These are phyloP conservation scores for Daldinia eschscholtzii DNA, from an alignment of 2,329 filamentous ascomycete genomes.

Conservation along the genomic window DNA sequence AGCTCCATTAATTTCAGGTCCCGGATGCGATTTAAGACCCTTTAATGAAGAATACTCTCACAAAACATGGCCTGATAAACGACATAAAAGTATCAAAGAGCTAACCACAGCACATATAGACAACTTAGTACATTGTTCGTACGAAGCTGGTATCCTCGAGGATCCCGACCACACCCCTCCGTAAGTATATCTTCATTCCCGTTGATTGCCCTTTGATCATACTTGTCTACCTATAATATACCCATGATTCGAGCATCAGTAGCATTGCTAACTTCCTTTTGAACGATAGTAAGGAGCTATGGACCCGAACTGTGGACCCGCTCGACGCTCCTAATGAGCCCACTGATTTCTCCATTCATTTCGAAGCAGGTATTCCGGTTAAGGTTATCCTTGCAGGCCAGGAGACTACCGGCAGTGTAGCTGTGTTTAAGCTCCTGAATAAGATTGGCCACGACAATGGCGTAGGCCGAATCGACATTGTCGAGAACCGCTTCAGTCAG, in stretches of 20 bases:
- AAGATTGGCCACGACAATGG: constrained; percentile 78
- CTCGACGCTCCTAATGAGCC: constrained; percentile 77
- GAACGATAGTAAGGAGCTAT: constrained; percentile 72
- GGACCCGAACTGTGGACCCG: constrained; percentile 79
- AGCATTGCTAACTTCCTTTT: neutral
- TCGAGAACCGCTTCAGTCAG: constrained; percentile 52
- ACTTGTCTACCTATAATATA: neutral
- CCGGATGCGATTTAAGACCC: neutral
- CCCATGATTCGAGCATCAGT: neutral
- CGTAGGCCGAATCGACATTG: constrained; percentile 85
- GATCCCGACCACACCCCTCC: constrained; percentile 74
- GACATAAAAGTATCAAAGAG: neutral
- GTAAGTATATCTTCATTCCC: neutral
- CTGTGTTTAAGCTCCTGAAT: constrained; percentile 80
- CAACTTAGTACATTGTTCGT: constrained; percentile 54
- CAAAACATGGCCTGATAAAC: neutral
- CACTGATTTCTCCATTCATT: constrained; percentile 77
- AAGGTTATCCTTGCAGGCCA: constrained; percentile 63
- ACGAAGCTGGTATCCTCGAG: constrained; percentile 83
- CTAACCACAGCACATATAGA: constrained; percentile 19
- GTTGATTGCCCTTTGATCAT: neutral
- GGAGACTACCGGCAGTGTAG: constrained; percentile 76
- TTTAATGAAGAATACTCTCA: neutral
- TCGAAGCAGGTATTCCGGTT: constrained; percentile 80
- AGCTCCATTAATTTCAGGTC: neutral